Evolutionary conservation across 1,284 basidiomycete species (phyloP), one percentile per base, ranked within the genome.

Genomic region (Coriolopsis trogii): DNA sequence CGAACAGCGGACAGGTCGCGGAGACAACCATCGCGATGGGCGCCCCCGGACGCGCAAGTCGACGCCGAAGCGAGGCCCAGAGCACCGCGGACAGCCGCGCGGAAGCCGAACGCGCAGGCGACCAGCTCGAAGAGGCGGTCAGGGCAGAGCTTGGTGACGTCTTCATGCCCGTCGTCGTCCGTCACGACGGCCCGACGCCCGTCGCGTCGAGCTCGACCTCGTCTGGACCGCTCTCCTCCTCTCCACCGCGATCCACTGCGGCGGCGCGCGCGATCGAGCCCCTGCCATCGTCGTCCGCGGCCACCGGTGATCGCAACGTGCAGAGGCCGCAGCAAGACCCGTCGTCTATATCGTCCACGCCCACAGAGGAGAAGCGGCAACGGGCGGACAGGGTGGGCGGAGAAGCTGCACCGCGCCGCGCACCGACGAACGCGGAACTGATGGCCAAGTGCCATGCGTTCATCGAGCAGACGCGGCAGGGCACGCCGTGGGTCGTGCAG

Each of bases 401-500:
- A 25, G 23, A 33, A n/a, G 41, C 49, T 1, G n/a, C 51, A 9
- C 30, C 51, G 13, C 36, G 28, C 7, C 49, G 49, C 3, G 41
- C 51, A 45, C 65, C 62, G 46, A 64, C 65, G n/a, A 90, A 85
- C 42, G 76, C 79, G 25, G 81, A 87, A 58, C 80, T 97, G 39
- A 85, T 95, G 73, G 76, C 73, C 4, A 82, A 81, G 24, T 98
- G 95, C 69, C 83, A 81, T 37, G 71, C 76, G 8, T 98, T 98
- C 67, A 79, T 98, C 51, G 79, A 83, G 33, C 87, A 91, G 53
- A 78, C 97, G 8, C 79, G 88, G 55, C 84, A 82, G 3, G 92
- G 92, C 16, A 89, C 88, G 0, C 91, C 93, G 1, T 95, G 94
- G 29, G 96, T 95, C 90, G 85, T 97, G 30, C 91, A 95, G 64